Evolutionary conservation across 2,329 filamentous ascomycete species (phyloP).

Genomic region (Dactylellina parvicollis): DNA sequence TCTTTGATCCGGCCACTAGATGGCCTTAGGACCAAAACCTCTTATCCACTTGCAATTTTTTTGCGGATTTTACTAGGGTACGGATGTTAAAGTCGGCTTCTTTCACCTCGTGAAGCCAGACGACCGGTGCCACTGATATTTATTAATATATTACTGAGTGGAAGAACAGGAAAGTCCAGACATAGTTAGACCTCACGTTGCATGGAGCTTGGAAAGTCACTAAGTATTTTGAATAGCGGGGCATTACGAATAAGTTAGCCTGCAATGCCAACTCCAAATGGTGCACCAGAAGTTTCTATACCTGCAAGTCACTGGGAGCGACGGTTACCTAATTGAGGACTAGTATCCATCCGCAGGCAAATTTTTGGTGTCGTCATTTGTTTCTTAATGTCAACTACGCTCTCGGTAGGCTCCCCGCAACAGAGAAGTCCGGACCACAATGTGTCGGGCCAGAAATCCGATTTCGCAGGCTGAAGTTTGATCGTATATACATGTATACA

Average conservation of each 20-base stretch:
- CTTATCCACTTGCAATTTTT: slow-evolving; percentile 36
- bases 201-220: slow-evolving; percentile 10
- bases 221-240: slow-evolving; percentile 21
- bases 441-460: no score
- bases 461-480: no score
- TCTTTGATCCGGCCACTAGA: slow-evolving; percentile 44
- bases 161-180: slow-evolving; percentile 11
- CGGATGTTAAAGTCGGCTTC: slow-evolving; percentile 14
- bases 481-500: no score
- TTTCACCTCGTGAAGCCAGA: slow-evolving; percentile 18
- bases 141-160: slow-evolving; percentile 27
- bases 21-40: slow-evolving; percentile 17
- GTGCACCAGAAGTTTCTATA: background rate
- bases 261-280: background rate
- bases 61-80: slow-evolving; percentile 31
- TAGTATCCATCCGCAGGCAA: background rate
- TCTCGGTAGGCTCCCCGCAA: no score
- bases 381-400: no score
- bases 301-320: no score
- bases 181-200: slow-evolving; percentile 6
- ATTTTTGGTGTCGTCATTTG: slow-evolving; percentile 21
- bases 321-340: slow-evolving; percentile 7
- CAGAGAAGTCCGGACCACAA: no score
- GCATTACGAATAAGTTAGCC: slow-evolving; percentile 23
- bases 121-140: slow-evolving; percentile 19